Evolutionary conservation across 2,329 filamentous ascomycete species (phyloP), one percentile per base, ranked within the genome.

Genomic region (Claviceps sorghi): DNA sequence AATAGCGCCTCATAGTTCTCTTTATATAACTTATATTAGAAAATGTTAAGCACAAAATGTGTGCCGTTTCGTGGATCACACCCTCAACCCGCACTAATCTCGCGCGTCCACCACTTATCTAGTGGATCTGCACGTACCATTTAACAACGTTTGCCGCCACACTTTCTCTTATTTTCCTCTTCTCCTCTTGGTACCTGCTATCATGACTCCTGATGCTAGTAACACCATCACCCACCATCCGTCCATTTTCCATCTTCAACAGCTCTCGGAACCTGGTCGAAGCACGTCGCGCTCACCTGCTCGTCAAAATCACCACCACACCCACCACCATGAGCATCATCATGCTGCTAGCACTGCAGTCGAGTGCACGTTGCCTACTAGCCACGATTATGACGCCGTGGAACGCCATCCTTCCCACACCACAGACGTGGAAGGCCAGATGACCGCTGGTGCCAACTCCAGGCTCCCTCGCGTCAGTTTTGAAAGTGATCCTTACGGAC

Each of bases 401-500:
- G 69, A 69, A 55, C 72, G 73, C 50, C 72, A 76, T 54, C 60
- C 62, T 21, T 64, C 67, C 17, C 62, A 65, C 44, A 57, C 61
- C 21, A 65, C 63, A 21, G 76, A 79, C 50, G 68, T 78, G 45
- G 77, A 80, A 63, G 71, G 68, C 57, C 74, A 76, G 58, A 59
- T 65, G 38, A 68, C 67, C 1, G 58, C 62, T 15, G 62, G 62
- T 32, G 59, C 58, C 40, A 61, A 57, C n/a, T 61, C 74, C 44
- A 71, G 72, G 41, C 68, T 78, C 8, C 82, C 83, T 0, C 74
- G 73, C 9, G 79, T 83, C 61, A 79, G 74, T 21, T 66, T 68
- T 29, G 80, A 83, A 58, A 84, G 80, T 61, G 91, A 97, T 60
- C 91, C 91, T 0, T 93, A 88, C 67, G 80, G 83, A 52, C 81